Base-by-base conservation (phyloP, 305 asterid species). In the Fraxinus paxiana region DNA sequence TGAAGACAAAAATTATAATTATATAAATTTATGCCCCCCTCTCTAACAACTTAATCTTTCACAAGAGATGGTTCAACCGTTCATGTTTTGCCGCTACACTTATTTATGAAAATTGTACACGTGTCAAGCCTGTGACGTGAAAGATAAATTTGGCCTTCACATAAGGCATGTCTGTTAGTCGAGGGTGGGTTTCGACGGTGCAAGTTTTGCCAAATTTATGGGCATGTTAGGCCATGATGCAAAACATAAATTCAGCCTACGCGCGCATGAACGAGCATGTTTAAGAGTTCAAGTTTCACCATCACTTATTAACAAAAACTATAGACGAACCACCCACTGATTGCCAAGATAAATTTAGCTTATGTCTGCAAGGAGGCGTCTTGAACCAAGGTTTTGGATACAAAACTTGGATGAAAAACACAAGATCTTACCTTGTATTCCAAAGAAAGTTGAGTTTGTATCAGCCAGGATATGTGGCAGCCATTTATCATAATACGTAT, bases 391-490 rank as follows among this genome's bases (percentile, higher is more conserved):
- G 31, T 7, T 6, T 61, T 18, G 5, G 20, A 61, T 22, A 18
- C 71, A 61, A 61, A 61, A 7, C 31, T 61, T 61, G 18, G 18
- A 7, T 15, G 22, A 61, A 18, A 34, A 33, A 12, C 51, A 22
- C 22, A 10, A 8, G 18, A 8, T 2, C 5, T 17, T 56, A 94
- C 98, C 98, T 93, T 93, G 98, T 46, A 92, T 86, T 71, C 92
- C 98, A 79, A 93, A 95, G 92, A 88, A 95, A 63, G 92, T 93
- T 15, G 98, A 91, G 56, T 89, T 89, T 63, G 97, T 89, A 75
- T 77, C 80, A 77, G 94, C 91, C 86, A 93, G 83, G 75, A 95
- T 89, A 10, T 87, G 94, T 43, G 92, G 94, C 75, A 91, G 82
- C 98, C 98, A 95, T 80, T 87, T 83, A 20, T 85, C 86, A 86